phyloP scores from a whole-genome alignment of 768 basidiomycete species.

The Pleurotus ostreatus region DNA sequence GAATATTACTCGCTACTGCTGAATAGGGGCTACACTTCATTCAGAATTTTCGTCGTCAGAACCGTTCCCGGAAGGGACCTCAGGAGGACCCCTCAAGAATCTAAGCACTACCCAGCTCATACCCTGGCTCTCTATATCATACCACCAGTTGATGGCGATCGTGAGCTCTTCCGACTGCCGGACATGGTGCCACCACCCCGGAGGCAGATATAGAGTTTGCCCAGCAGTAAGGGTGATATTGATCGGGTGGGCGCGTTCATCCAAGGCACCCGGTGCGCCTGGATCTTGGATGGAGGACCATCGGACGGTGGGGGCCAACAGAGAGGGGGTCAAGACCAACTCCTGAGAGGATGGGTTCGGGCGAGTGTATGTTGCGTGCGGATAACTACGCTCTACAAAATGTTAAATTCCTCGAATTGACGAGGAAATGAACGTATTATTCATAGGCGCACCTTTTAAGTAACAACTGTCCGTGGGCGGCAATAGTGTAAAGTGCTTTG shows the following conservation, averaged over 20 bases:
- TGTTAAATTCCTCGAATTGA: not conserved
- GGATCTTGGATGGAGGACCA: conserved; percentile 82
- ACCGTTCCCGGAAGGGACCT: conserved; percentile 34
- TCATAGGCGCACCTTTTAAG: conserved; percentile 56
- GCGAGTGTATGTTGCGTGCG: conserved; percentile 63
- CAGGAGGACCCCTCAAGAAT: conserved; percentile 45
- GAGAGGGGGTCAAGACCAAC: conserved; percentile 28
- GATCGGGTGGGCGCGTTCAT: conserved; percentile 58
- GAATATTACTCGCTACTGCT: too few species aligned
- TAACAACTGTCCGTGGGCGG: conserved; percentile 90
- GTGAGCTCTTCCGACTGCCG: conserved; percentile 60
- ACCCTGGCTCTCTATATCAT: conserved; percentile 74
- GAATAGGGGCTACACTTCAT: too few species aligned
- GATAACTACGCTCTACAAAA: conserved; percentile 51
- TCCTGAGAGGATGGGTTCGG: conserved; percentile 22
- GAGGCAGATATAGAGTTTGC: conserved; percentile 85
- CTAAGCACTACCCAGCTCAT: conserved; percentile 67
- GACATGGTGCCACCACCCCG: conserved; percentile 93
- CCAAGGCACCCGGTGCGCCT: conserved; percentile 38
- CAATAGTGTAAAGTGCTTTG: conserved; percentile 81
- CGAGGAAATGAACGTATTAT: not conserved
- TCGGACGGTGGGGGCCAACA: conserved; percentile 44
- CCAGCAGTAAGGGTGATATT: conserved; percentile 63
- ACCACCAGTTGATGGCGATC: conserved; percentile 88
- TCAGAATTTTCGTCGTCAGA: too few species aligned